Evolutionary conservation across 805 yeast genomes (phyloP).

Genomic region (Clavispora fructus): DNA sequence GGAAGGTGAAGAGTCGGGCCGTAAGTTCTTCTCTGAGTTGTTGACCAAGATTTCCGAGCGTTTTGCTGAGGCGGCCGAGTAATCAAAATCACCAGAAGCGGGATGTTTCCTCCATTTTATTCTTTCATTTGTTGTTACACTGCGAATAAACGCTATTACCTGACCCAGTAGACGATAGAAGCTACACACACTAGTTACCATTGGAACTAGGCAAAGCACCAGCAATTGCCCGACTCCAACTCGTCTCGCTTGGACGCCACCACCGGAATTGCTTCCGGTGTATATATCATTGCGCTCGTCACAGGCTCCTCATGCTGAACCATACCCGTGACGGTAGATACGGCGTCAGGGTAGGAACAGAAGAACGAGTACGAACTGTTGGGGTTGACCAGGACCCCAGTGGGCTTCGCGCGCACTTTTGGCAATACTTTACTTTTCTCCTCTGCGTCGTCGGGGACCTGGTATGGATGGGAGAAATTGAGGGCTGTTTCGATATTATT

Average conservation of each 20-base stretch:
- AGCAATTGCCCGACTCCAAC: neutral
- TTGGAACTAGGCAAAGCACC: neutral
- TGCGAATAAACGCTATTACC: neutral
- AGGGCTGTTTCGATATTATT: conserved; percentile 12
- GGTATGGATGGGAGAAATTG: conserved; percentile 12
- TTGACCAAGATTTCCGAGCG: conserved; percentile 74
- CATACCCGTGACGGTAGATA: neutral
- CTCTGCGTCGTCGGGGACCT: neutral
- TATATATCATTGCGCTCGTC: neutral
- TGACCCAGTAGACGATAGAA: neutral
- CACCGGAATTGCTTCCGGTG: neutral
- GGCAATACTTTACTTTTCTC: neutral
- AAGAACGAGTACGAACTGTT: neutral
- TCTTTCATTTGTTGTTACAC: conserved; percentile 1
- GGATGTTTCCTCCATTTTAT: conserved; percentile 4
- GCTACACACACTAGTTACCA: neutral
- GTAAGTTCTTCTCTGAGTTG: conserved; percentile 71
- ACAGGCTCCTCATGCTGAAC: neutral
- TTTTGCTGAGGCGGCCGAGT: conserved; percentile 94
- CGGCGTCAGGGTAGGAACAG: neutral
- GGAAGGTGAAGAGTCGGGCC: conserved; percentile 76
- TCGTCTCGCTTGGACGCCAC: neutral
- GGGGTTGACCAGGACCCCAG: neutral
- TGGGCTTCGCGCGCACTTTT: neutral
- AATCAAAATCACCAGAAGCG: conserved; percentile 13